Percentiles rank a stretch among this genome's conserved stretches.
Evolutionary conservation across 108 stramenopile genomes (phyloP).

Genomic region (Skeletonema costatum): DNA sequence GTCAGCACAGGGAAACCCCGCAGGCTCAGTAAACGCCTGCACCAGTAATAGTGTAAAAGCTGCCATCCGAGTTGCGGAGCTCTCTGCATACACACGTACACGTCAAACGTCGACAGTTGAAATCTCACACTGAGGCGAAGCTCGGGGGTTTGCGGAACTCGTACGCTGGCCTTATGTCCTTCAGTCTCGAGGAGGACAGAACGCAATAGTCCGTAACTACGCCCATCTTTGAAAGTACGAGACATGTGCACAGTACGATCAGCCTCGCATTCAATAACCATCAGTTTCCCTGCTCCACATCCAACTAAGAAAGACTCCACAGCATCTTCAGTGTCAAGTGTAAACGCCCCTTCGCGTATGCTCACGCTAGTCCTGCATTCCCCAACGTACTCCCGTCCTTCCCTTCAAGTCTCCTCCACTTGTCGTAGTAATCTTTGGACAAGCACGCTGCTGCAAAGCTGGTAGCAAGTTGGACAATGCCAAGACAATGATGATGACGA

Average conservation of each 20-base stretch:
- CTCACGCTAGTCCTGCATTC: no score
- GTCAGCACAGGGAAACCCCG: not conserved
- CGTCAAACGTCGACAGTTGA: no score
- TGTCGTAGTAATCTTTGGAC: slow-evolving; percentile 51
- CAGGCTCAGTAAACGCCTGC: not conserved
- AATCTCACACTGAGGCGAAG: no score
- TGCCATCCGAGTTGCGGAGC: not conserved
- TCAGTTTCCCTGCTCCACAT: not conserved
- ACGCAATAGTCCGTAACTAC: not conserved
- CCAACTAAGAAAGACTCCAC: no score
- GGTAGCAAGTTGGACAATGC: slow-evolving; percentile 55
- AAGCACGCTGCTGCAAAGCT: slow-evolving; percentile 57
- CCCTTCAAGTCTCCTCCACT: not conserved
- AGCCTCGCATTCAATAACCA: not conserved
- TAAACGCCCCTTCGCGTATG: no score
- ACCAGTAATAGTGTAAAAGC: not conserved
- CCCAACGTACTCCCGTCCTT: not conserved
- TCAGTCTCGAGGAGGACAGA: not conserved
- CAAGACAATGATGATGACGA: slow-evolving; percentile 42
- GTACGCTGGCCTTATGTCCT: not conserved
- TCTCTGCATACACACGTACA: no score
- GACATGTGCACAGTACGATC: not conserved
- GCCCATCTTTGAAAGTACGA: not conserved
- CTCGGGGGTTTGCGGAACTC: not conserved
- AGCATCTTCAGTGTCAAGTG: no score